These are phyloP conservation scores for Catenaria anguillulae DNA, from an alignment of 371 early-diverging fungal genomes.

Conservation along the genomic window DNA sequence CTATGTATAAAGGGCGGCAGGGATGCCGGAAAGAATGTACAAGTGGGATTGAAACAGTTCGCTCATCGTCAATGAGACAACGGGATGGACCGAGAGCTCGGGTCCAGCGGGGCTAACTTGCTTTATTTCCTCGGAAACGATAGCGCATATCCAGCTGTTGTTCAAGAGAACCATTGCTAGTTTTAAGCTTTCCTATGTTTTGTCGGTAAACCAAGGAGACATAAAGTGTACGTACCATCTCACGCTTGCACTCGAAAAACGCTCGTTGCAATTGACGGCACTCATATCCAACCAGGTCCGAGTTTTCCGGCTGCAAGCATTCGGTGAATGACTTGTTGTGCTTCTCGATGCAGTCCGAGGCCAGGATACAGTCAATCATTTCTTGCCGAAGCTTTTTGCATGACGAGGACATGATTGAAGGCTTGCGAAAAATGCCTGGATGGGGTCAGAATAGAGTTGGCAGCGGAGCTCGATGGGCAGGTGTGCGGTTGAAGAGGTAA, in stretches of 20 bases:
- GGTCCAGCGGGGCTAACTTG: too few relatives aligned
- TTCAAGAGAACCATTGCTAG: not conserved
- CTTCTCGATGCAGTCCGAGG: slow-evolving; percentile 3
- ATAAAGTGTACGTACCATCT: not conserved
- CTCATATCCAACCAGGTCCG: not conserved
- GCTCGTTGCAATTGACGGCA: slow-evolving; percentile 3
- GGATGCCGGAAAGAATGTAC: too few relatives aligned
- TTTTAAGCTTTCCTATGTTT: not conserved
- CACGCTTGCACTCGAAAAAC: slow-evolving; percentile 7
- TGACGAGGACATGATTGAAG: slow-evolving; percentile 7
- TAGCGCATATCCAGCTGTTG: slow-evolving; percentile 7
- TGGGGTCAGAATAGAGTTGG: too few relatives aligned
- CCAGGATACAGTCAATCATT: slow-evolving; percentile 3
- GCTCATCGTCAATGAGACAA: too few relatives aligned
- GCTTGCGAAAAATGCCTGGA: too few relatives aligned
- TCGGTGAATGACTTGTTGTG: not conserved
- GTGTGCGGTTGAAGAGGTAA: too few relatives aligned
- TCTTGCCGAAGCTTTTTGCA: slow-evolving; percentile 3
- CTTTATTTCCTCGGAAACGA: slow-evolving; percentile 6
- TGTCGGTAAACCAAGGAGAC: too few relatives aligned
- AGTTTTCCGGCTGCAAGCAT: slow-evolving; percentile 2
- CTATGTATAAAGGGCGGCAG: too few relatives aligned
- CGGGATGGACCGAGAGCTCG: too few relatives aligned
- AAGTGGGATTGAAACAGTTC: too few relatives aligned
- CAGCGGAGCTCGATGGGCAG: too few relatives aligned